These are phyloP conservation scores for Galium porrigens DNA, from an alignment of 305 asterid species.

Conservation along the genomic window DNA sequence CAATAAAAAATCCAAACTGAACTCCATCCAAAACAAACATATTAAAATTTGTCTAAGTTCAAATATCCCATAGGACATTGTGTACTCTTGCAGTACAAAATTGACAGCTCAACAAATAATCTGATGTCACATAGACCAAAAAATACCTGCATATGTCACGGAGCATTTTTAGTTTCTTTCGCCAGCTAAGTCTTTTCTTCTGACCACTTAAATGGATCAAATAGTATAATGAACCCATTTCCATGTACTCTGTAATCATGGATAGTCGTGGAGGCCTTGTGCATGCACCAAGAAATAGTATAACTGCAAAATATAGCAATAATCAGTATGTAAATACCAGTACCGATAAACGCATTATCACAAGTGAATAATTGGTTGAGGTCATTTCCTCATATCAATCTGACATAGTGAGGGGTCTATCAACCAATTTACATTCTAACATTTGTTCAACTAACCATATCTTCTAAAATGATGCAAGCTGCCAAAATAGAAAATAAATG, in stretches of 20 bases:
- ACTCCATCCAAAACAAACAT: background rate
- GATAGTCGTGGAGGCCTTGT: conserved; percentile 85
- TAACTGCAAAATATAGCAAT: conserved; percentile 49
- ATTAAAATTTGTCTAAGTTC: background rate
- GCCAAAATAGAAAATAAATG: background rate
- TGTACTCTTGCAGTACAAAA: background rate
- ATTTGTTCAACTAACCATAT: no score
- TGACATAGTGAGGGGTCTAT: background rate
- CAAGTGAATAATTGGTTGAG: background rate
- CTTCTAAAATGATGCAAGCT: background rate
- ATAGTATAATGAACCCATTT: conserved; percentile 84
- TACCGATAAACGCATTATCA: background rate
- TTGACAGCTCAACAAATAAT: background rate
- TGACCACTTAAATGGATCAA: conserved; percentile 89
- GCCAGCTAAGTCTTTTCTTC: conserved; percentile 81
- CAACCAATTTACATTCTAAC: background rate
- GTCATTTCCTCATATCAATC: background rate
- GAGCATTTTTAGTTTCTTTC: conserved; percentile 78
- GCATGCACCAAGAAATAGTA: conserved; percentile 94
- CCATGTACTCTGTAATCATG: conserved; percentile 94
- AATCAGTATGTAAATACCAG: background rate
- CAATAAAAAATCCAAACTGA: background rate
- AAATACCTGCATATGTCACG: conserved; percentile 97
- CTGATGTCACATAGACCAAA: background rate
- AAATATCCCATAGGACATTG: background rate